A percentile compares a stretch with the other conserved stretches of the same genome.
These are phyloP conservation scores for Erucastrum elatum DNA, from an alignment of 345 rosid species.

Conservation along the genomic window DNA sequence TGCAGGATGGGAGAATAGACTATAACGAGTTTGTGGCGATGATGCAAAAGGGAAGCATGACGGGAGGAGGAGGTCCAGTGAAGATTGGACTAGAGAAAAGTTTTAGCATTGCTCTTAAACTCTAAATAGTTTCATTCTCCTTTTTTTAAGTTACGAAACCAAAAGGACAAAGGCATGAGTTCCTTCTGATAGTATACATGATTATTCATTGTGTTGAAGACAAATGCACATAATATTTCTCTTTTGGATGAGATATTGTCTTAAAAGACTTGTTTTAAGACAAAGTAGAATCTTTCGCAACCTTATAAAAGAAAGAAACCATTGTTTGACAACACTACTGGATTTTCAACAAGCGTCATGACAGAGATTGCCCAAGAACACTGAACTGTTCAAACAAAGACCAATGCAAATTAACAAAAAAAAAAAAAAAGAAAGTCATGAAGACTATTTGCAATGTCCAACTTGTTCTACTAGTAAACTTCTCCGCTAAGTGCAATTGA, in stretches of 20 bases:
- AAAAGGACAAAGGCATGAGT: conserved; percentile 21
- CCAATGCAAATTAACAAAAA: background rate
- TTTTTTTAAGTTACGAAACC: background rate
- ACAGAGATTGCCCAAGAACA: background rate
- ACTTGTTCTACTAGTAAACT: background rate
- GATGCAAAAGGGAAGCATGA: conserved; percentile 67
- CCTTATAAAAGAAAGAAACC: background rate
- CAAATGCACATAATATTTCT: conserved; percentile 24
- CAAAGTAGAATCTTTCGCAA: background rate
- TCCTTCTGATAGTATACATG: conserved; percentile 10
- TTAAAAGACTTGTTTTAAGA: background rate
- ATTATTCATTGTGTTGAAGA: conserved; percentile 23
- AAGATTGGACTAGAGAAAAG: conserved; percentile 50
- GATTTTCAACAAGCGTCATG: background rate
- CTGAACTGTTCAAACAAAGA: background rate
- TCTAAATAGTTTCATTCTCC: conserved; percentile 23
- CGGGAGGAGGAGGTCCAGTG: conserved; percentile 35
- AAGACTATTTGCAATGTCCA: background rate
- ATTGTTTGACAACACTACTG: background rate
- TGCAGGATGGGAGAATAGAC: conserved; percentile 78
- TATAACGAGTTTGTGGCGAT: conserved; percentile 81
- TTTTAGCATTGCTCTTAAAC: conserved; percentile 55
- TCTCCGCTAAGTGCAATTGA: background rate
- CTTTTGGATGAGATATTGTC: conserved; percentile 24
- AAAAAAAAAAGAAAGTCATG: background rate